A percentile compares a stretch with the other conserved stretches of the same genome.
phyloP scores from a whole-genome alignment of 2,329 filamentous ascomycete species.

The Trichothecium roseum region DNA sequence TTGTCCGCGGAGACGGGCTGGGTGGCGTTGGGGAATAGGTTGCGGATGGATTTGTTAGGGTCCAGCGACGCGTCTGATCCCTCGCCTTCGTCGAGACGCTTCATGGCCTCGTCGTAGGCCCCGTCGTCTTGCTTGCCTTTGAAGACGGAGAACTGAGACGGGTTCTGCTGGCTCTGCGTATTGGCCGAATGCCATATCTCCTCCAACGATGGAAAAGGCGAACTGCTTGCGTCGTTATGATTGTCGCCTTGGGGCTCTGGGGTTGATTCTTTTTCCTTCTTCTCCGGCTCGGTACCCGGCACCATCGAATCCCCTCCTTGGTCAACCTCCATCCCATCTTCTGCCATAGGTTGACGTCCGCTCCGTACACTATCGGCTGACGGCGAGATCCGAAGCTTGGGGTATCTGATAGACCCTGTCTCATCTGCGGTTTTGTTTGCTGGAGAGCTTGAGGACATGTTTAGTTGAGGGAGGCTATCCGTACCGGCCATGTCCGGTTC shows the following conservation, averaged over 20 bases:
- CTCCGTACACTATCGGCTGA: slow-evolving; percentile 28
- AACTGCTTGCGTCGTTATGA: slow-evolving; percentile 13
- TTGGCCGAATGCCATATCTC: slow-evolving; percentile 31
- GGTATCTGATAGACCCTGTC: not conserved
- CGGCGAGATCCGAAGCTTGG: not conserved
- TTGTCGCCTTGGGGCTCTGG: not conserved
- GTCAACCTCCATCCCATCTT: slow-evolving; percentile 21
- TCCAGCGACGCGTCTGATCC: slow-evolving; percentile 14
- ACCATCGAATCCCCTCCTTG: slow-evolving; percentile 11
- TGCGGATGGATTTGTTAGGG: slow-evolving; percentile 13
- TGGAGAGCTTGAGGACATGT: no score
- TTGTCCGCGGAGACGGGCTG: slow-evolving; percentile 13
- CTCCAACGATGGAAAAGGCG: slow-evolving; percentile 22
- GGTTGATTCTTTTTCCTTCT: slow-evolving; percentile 2
- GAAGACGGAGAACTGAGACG: slow-evolving; percentile 14
- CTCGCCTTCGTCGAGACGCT: slow-evolving; percentile 25
- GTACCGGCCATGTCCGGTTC: no score
- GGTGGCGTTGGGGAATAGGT: slow-evolving; percentile 21
- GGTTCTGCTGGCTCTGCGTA: slow-evolving; percentile 22
- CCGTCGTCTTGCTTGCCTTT: slow-evolving; percentile 16
- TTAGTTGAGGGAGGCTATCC: no score
- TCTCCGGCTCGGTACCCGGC: slow-evolving; percentile 11
- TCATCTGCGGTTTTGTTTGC: no score
- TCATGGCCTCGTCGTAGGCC: slow-evolving; percentile 35
- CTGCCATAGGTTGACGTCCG: slow-evolving; percentile 38